Conservation (phyloP, 371 early-diverging fungal genomes). For the Mortierella sp. region DNA sequence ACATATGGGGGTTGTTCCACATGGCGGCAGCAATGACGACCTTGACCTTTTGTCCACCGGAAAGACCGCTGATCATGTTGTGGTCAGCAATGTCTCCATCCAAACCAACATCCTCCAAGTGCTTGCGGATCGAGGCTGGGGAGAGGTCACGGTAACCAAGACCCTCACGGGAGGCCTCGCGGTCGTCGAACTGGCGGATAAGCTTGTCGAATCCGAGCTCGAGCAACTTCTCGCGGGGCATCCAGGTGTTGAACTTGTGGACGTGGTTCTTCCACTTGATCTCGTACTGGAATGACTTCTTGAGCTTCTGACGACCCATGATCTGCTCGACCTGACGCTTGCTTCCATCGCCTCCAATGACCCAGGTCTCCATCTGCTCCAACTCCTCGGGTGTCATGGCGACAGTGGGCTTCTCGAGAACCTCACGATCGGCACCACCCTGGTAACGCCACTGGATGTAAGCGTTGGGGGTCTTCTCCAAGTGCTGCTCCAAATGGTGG, state of each 20-base stretch:
- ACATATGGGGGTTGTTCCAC: constrained; percentile 88
- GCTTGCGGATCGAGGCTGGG: constrained; percentile 77
- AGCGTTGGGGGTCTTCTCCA: constrained; percentile 84
- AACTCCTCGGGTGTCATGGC: constrained; percentile 77
- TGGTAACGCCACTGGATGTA: constrained; percentile 89
- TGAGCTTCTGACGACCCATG: constrained; percentile 83
- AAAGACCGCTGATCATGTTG: constrained; percentile 78
- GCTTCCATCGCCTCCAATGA: constrained; percentile 68
- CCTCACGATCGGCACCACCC: constrained; percentile 85
- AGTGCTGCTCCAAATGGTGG: constrained; percentile 88
- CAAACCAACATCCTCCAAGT: constrained; percentile 83
- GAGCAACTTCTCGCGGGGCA: constrained; percentile 77
- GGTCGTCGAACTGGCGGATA: constrained; percentile 84
- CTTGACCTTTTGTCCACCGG: constrained; percentile 93
- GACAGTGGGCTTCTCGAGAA: constrained; percentile 80
- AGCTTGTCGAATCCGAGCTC: constrained; percentile 83
- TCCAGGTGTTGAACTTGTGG: constrained; percentile 80
- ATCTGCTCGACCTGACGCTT: constrained; percentile 73
- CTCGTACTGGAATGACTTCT: constrained; percentile 88
- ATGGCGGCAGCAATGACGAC: constrained; percentile 88
- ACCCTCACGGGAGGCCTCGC: constrained; percentile 85
- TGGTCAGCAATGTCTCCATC: constrained; percentile 84
- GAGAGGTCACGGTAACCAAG: constrained; percentile 75
- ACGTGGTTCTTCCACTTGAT: constrained; percentile 81
- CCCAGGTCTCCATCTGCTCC: constrained; percentile 72